Evolutionary conservation across 345 rosid species (phyloP), one percentile per base, ranked within the genome.

Genomic region (Toxicodendron radicans): DNA sequence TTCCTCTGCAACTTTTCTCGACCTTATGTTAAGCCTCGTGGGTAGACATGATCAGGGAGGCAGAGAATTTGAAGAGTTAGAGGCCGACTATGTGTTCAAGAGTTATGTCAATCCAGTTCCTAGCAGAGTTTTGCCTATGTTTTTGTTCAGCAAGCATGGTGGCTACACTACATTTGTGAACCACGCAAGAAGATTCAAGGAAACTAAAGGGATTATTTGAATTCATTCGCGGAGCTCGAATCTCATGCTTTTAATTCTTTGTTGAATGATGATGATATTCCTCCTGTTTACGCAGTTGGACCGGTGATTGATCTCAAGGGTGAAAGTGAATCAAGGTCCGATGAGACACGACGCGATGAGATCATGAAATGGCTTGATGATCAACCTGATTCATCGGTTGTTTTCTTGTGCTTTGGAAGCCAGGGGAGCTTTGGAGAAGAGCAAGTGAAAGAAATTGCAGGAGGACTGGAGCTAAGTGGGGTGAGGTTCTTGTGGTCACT

Each of bases 331-430:
- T 41, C 23, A n/a, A 66, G 14, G 35, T 18, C 43, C 0, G 68
- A 75, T 10, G 2, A 43, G 75, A 61, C 41, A 3, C 4, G 32
- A 7, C 45, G 38, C 17, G 49, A 64, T 0, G 45, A 52, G 8
- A 24, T 80, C 72, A 54, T 58, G 68, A 32, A 35, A 14, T 83
- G 84, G 86, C 78, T 83, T 1, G 79, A 83, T 33, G 56, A 72
- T 45, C 81, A 80, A 59, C 83, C 83, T 7, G 52, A 66, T 8
- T 48, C 76, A 5, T 79, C 83, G 4, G 83, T 82, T 57, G 78
- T 79, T 23, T 82, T 73, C 78, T 58, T 82, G 16, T 82, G 85
- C 68, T 78, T 79, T 41, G 85, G 85, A 45, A 82, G 85, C 77
- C 21, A 58, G 8, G 80, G 83, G 7, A 64, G 68, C 10, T 64